Percentiles rank a stretch among this genome's conserved stretches.
Evolutionary conservation across 345 rosid genomes (phyloP).

Genomic region (Eucalyptus microcorys): DNA sequence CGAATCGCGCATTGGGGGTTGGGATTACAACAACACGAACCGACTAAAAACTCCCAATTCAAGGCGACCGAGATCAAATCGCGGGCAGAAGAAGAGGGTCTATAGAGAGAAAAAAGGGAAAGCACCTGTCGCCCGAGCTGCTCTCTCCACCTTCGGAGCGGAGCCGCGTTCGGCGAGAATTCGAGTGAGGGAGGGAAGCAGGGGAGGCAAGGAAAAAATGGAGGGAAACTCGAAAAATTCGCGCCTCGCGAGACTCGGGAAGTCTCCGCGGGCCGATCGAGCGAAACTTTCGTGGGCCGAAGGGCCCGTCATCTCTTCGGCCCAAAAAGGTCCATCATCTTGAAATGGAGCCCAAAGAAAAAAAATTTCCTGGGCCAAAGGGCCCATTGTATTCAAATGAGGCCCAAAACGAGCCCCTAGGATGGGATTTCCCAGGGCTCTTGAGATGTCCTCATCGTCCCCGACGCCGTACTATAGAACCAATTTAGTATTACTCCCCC

Average conservation of each 20-base stretch:
- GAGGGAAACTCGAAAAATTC: background rate
- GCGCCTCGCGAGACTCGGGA: background rate
- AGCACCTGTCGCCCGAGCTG: background rate
- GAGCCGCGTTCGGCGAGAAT: background rate
- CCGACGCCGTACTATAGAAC: background rate
- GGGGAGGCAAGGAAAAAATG: background rate
- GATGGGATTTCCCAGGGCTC: background rate
- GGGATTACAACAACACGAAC: background rate
- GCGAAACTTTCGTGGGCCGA: background rate
- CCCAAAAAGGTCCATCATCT: background rate
- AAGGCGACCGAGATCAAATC: background rate
- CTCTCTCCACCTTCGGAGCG: background rate
- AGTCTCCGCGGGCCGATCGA: background rate
- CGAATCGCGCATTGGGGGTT: background rate
- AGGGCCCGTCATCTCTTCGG: background rate
- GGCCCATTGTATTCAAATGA: background rate
- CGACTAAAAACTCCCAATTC: background rate
- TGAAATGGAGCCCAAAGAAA: background rate
- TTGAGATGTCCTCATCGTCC: background rate
- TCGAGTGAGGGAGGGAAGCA: background rate
- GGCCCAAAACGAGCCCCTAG: background rate
- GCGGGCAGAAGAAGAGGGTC: background rate
- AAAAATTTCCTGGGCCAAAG: background rate
- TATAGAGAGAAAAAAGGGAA: background rate
- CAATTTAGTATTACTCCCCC: background rate